phyloP scores from a whole-genome alignment of 495 filamentous ascomycete genomes.

The Endocarpon pusillum region DNA sequence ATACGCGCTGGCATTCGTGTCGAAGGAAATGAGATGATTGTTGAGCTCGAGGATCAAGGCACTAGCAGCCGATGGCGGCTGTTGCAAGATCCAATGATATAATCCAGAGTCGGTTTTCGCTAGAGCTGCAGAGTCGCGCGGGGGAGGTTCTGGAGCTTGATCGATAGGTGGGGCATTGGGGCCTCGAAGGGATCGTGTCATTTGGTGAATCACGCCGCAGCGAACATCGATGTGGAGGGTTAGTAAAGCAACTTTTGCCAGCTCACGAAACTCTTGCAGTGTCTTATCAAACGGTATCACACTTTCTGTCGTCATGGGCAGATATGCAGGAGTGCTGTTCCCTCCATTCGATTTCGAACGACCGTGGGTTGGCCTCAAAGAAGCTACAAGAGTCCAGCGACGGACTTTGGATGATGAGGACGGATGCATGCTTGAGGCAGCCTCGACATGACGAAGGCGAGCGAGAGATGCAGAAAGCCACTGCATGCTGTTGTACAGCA shows the following conservation, averaged over 20 bases:
- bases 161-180: constrained; percentile 8
- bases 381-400: constrained; percentile 63
- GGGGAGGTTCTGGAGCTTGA: neutral
- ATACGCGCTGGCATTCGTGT: constrained; percentile 57
- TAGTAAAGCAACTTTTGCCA: constrained; percentile 58
- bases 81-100: constrained; percentile 57
- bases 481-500: constrained; percentile 88
- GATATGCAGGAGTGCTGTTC: constrained; percentile 46
- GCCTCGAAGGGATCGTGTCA: constrained; percentile 29
- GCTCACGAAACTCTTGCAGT: constrained; percentile 56
- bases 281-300: constrained; percentile 73
- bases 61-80: constrained; percentile 63
- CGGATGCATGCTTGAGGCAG: too few relatives aligned
- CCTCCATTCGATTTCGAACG: constrained; percentile 7
- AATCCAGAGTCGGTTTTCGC: constrained; percentile 33
- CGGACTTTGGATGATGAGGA: constrained; percentile 27
- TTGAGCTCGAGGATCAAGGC: constrained; percentile 62
- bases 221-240: constrained; percentile 80
- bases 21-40: constrained; percentile 61
- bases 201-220: constrained; percentile 57
- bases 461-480: neutral
- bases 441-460: constrained; percentile 1
- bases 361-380: constrained; percentile 38
- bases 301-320: constrained; percentile 79
- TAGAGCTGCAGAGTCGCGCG: constrained; percentile 11